Percentiles rank a stretch among this genome's conserved stretches.
Evolutionary conservation across 2,329 filamentous ascomycete species (phyloP).

Genomic region (Fusarium musae): DNA sequence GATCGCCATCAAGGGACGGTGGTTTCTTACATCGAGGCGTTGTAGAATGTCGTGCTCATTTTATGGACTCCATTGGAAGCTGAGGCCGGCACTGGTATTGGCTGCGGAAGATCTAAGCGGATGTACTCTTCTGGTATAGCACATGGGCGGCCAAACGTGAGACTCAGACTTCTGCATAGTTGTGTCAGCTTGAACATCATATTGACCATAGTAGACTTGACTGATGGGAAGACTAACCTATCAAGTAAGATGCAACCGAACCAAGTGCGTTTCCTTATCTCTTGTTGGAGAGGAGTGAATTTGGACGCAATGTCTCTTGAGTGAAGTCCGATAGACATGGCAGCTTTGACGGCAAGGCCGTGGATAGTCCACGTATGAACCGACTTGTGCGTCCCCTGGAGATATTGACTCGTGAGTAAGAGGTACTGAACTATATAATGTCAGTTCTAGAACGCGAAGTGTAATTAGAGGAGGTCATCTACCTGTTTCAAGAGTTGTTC

Average conservation of each 20-base stretch:
- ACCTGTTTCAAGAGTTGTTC: constrained; percentile 56
- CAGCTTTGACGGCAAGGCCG: constrained; percentile 62
- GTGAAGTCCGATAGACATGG: constrained; percentile 63
- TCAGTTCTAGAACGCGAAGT: not conserved
- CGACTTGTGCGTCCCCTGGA: constrained; percentile 64
- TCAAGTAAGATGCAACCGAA: constrained; percentile 34
- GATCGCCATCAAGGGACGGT: fast-evolving
- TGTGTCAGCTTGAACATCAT: not conserved
- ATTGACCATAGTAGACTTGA: too few relatives aligned
- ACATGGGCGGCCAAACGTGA: constrained; percentile 28
- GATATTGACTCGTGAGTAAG: constrained; percentile 61
- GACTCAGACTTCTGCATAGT: constrained; percentile 14
- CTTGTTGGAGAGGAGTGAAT: constrained; percentile 55
- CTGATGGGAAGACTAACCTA: not conserved
- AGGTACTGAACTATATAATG: constrained; percentile 56
- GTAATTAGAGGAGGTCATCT: not conserved
- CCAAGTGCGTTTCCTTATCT: constrained; percentile 62
- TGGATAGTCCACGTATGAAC: constrained; percentile 65
- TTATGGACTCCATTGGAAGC: not conserved
- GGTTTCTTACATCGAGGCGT: constrained; percentile 11
- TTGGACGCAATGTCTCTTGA: constrained; percentile 50
- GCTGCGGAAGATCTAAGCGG: constrained; percentile 11
- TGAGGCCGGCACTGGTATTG: not conserved
- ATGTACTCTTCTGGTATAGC: constrained; percentile 33
- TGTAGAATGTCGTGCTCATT: constrained; percentile 28